phyloP scores from a whole-genome alignment of 257 asterid genomes.

The Mitragyna speciosa region DNA sequence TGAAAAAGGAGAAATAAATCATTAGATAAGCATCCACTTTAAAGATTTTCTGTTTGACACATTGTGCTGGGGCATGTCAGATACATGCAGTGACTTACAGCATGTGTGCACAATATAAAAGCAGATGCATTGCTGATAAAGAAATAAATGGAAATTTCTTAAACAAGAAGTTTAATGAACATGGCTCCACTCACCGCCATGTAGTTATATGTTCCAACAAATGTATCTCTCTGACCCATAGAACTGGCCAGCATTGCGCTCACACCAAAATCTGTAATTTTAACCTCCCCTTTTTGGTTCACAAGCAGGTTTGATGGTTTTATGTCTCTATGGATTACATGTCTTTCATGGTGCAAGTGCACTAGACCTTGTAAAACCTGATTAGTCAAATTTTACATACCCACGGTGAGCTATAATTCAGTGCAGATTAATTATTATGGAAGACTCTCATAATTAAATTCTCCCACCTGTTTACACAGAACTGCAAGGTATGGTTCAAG shows the following conservation, averaged over 20 bases:
- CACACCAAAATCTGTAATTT: conserved; percentile 96
- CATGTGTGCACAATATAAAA: not conserved
- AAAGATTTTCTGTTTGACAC: not conserved
- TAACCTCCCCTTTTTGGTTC: conserved; percentile 90
- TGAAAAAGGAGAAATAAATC: not conserved
- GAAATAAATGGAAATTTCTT: not conserved
- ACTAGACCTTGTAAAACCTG: conserved; percentile 95
- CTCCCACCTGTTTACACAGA: conserved; percentile 82
- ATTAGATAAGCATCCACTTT: not conserved
- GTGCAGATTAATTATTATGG: not conserved
- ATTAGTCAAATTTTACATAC: not conserved
- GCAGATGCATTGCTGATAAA: not conserved
- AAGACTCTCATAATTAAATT: conserved; percentile 19
- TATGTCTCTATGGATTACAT: conserved; percentile 92
- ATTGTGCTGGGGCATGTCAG: not conserved
- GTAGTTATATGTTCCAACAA: conserved; percentile 95
- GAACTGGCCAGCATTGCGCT: conserved; percentile 96
- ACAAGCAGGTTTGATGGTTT: conserved; percentile 78
- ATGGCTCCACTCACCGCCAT: conserved; percentile 73
- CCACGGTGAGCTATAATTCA: not conserved
- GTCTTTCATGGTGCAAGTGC: conserved; percentile 83
- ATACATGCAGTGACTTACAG: not conserved
- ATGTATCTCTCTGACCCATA: conserved; percentile 92
- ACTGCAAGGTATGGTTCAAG: conserved; percentile 98
- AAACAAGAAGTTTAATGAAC: conserved; percentile 2